Evolutionary conservation across 2,329 filamentous ascomycete genomes (phyloP).

Genomic region (Daldinia sp.): DNA sequence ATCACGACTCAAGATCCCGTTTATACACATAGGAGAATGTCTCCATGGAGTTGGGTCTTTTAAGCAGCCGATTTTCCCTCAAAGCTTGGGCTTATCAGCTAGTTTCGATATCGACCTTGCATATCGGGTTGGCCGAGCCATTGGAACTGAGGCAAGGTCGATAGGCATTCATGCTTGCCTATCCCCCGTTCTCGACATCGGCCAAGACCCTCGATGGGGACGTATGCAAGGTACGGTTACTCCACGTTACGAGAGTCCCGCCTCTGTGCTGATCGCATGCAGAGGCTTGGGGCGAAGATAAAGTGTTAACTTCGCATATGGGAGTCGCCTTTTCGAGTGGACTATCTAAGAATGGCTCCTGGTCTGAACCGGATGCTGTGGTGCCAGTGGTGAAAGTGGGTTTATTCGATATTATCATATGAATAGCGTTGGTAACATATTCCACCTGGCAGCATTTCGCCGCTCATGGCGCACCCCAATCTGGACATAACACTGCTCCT

Average conservation of each 20-base stretch:
- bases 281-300: conserved; percentile 59
- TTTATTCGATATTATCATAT: background rate
- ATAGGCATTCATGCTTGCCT: conserved; percentile 56
- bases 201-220: conserved; percentile 55
- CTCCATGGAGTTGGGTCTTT: conserved; percentile 55
- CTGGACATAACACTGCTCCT: conserved; percentile 53
- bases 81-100: conserved; percentile 52
- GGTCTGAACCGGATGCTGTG: conserved; percentile 53
- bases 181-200: conserved; percentile 54
- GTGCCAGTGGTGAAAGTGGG: conserved; percentile 53
- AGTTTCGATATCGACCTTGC: conserved; percentile 54
- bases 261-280: conserved; percentile 10
- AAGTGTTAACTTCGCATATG: conserved; percentile 54
- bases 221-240: conserved; percentile 50
- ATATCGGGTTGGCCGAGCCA: conserved; percentile 52
- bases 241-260: background rate
- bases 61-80: conserved; percentile 56
- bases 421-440: background rate
- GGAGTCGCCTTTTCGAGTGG: conserved; percentile 54
- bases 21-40: conserved; percentile 55
- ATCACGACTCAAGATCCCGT: conserved; percentile 50
- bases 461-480: conserved; percentile 53
- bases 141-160: conserved; percentile 53
- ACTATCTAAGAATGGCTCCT: conserved; percentile 54
- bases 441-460: conserved; percentile 50